phyloP scores from a whole-genome alignment of 1,139 yeast genomes.

The Kurtzmaniella quercitrusa region DNA sequence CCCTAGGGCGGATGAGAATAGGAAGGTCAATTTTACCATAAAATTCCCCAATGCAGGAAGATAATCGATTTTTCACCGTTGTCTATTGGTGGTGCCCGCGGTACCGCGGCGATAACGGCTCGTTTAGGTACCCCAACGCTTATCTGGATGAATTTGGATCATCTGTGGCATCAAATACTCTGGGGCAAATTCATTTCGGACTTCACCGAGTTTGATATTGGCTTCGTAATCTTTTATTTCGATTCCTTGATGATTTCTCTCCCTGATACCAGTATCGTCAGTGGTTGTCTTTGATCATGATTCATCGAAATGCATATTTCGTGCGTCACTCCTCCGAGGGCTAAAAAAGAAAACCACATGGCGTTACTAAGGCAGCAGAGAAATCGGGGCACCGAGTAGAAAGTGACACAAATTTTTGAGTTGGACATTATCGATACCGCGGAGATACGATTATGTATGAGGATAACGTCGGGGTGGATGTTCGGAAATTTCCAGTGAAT shows the following conservation, averaged over 20 bases:
- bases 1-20: background rate
- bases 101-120: conserved; percentile 1
- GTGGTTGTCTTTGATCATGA: too few relatives aligned
- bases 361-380: background rate
- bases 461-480: too few relatives aligned
- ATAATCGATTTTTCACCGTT: background rate
- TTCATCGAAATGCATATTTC: background rate
- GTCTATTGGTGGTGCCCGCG: background rate
- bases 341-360: background rate
- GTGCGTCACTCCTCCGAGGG: background rate
- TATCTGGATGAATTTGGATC: too few relatives aligned
- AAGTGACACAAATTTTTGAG: too few relatives aligned
- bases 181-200: background rate
- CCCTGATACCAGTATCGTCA: too few relatives aligned
- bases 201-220: background rate
- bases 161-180: too few relatives aligned
- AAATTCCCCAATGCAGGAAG: background rate
- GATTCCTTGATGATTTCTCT: too few relatives aligned
- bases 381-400: too few relatives aligned
- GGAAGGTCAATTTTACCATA: background rate
- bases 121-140: background rate
- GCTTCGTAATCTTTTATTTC: background rate
- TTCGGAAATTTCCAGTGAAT: too few relatives aligned
- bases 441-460: too few relatives aligned
- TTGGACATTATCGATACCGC: too few relatives aligned